Base-by-base conservation (phyloP, 164 flowering plant genomes). In the Platanus orientalis region DNA sequence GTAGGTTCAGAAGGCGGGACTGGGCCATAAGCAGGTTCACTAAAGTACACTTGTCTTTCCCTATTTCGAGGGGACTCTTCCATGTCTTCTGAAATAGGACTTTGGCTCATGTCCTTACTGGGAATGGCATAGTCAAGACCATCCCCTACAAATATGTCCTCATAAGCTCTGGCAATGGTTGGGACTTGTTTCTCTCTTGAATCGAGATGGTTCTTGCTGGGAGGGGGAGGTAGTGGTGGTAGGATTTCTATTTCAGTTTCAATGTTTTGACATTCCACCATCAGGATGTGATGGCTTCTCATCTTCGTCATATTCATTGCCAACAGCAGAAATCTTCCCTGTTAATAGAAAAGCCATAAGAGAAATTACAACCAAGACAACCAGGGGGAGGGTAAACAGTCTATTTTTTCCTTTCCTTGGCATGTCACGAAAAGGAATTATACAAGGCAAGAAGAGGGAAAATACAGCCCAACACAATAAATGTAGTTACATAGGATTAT, bases 41-140 rank as follows among this genome's bases (percentile, higher is more conserved):
- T 66, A 71, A 90, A 87, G 72, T 93, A 90, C 16, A 94, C 68
- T 52, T 57, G 66, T 48, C 69, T 80, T 70, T 89, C 98, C 79
- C 78, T 84, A 53, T 76, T 80, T 45, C 83, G 75, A 42, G 99
- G 99, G 65, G 99, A 94, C 78, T 91, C 97, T 66, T 91, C 96
- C 99, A 94, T 94, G 64, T 94, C 97, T 74, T 94, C 97, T 2
- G 87, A 86, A 40, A 79, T 60, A 29, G 97, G 97, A 65, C 97
- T 89, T 63, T 83, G 86, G 74, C 76, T 86, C 78, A 78, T 71
- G 61, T 93, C 97, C 62, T 82, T 89, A 65, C 83, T 78, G 19
- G 96, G 90, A 72, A 89, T 65, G 7, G 59, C 63, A 70, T 91
- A 94, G 67, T 91, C 89, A 57, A 80, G 64, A 16, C 99, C 99